Conservation (phyloP, 2,329 filamentous ascomycete genomes). For the Aspergillus sp. region DNA sequence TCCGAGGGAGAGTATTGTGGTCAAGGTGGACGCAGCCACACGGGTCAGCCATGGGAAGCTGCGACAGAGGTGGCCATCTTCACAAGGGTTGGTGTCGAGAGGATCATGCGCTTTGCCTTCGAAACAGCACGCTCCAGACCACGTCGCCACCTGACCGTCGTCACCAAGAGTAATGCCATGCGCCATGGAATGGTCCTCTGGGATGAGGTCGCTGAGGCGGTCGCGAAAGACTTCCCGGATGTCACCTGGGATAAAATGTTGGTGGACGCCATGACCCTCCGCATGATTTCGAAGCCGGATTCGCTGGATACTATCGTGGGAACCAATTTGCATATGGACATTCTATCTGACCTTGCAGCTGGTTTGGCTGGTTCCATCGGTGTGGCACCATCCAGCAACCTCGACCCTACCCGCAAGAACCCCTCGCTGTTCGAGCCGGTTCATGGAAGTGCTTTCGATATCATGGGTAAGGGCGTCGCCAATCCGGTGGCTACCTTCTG, state of each 20-base stretch:
- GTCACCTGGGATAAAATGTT: conserved; percentile 58
- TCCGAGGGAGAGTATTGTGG: conserved; percentile 59
- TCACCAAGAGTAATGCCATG: conserved; percentile 59
- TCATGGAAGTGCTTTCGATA: conserved; percentile 66
- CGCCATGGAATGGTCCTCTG: conserved; percentile 59
- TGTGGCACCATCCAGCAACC: conserved; percentile 67
- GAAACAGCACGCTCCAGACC: conserved; percentile 51
- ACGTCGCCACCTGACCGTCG: conserved; percentile 54
- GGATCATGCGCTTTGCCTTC: conserved; percentile 57
- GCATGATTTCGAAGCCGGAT: conserved; percentile 55
- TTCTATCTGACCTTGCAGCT: conserved; percentile 68
- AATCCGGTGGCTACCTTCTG: conserved; percentile 68
- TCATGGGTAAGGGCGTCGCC: conserved; percentile 60
- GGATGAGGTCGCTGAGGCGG: conserved; percentile 54
- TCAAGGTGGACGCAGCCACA: conserved; percentile 56
- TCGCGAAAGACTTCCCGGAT: conserved; percentile 53
- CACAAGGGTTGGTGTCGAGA: conserved; percentile 53
- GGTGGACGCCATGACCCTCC: conserved; percentile 59
- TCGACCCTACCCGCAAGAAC: conserved; percentile 63
- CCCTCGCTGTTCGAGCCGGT: conserved; percentile 65
- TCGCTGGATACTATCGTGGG: conserved; percentile 57
- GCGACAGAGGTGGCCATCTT: conserved; percentile 58
- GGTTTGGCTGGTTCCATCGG: conserved; percentile 69
- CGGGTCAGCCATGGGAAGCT: conserved; percentile 54
- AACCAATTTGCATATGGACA: conserved; percentile 61